Percentiles rank a stretch among this genome's conserved stretches.
Evolutionary conservation across 2,329 filamentous ascomycete genomes (phyloP).

Genomic region (Epichloe coenophiala): DNA sequence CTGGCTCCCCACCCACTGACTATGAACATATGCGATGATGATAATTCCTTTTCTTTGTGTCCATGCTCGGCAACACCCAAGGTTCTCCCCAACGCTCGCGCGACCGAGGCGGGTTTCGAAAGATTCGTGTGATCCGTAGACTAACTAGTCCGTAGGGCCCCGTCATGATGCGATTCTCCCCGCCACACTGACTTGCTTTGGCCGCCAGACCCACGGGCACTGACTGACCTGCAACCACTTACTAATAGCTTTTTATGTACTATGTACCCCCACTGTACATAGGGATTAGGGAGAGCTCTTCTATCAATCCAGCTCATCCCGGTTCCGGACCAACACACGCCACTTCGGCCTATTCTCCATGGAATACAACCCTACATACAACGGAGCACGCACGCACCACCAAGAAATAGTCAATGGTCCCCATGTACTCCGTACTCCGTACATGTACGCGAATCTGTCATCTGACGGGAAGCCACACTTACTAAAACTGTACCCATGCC

Average conservation of each 20-base stretch:
- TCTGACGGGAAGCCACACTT: neutral
- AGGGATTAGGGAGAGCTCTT: too few relatives aligned
- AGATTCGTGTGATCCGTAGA: neutral
- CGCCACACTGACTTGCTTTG: neutral
- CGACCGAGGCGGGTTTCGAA: constrained; percentile 1
- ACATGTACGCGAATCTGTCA: neutral
- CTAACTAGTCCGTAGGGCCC: neutral
- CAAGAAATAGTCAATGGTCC: too few relatives aligned
- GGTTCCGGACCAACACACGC: neutral
- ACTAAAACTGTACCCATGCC: neutral
- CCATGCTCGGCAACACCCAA: neutral
- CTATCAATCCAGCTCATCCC: neutral
- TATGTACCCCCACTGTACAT: too few relatives aligned
- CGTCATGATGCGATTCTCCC: neutral
- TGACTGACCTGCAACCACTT: neutral
- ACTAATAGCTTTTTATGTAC: too few relatives aligned
- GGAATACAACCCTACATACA: neutral
- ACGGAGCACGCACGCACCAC: neutral
- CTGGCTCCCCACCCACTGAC: too few relatives aligned
- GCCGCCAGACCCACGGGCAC: neutral
- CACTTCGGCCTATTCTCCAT: too few relatives aligned
- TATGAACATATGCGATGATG: too few relatives aligned
- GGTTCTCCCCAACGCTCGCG: neutral
- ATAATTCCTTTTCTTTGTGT: too few relatives aligned
- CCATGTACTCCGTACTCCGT: too few relatives aligned